These are phyloP conservation scores for Fusarium abutilonis DNA, from an alignment of 2,329 filamentous ascomycete genomes.

Conservation along the genomic window DNA sequence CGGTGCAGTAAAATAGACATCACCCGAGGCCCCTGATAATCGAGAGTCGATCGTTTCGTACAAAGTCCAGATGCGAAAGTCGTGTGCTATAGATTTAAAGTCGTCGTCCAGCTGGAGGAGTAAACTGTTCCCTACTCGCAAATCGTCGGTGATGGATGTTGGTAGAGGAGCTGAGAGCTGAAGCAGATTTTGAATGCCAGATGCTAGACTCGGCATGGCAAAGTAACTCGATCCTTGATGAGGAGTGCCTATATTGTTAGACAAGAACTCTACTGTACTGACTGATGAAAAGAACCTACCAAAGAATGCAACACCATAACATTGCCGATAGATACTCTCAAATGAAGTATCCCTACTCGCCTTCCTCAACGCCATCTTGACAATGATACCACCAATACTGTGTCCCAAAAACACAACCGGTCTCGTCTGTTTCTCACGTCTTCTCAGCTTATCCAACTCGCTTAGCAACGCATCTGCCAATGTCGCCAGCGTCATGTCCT, in stretches of 20 bases:
- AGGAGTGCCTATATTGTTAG: conserved; percentile 59
- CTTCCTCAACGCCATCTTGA: conserved; percentile 65
- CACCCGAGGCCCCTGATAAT: conserved; percentile 57
- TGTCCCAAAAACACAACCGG: conserved; percentile 70
- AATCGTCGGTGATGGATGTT: conserved; percentile 58
- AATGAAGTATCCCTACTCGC: conserved; percentile 54
- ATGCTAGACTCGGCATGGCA: conserved; percentile 64
- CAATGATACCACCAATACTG: conserved; percentile 68
- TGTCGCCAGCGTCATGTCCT: conserved; percentile 53
- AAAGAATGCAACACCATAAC: conserved; percentile 70
- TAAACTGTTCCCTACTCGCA: conserved; percentile 61
- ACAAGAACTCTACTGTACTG: too few species aligned
- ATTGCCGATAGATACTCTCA: conserved; percentile 61
- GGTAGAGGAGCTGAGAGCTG: conserved; percentile 63
- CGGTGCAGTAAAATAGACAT: conserved; percentile 68
- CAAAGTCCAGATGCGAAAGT: conserved; percentile 70
- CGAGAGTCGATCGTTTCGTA: conserved; percentile 71
- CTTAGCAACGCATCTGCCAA: conserved; percentile 60
- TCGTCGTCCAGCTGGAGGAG: conserved; percentile 62
- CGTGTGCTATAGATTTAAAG: conserved; percentile 66
- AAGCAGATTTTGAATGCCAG: conserved; percentile 63
- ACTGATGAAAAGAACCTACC: conserved; percentile 51
- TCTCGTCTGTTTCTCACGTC: conserved; percentile 52
- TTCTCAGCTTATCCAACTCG: conserved; percentile 52
- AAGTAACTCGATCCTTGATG: conserved; percentile 72